A percentile compares a stretch with the other conserved stretches of the same genome.
Evolutionary conservation across 2,329 filamentous ascomycete genomes (phyloP).

Genomic region (Penicillium sp.): DNA sequence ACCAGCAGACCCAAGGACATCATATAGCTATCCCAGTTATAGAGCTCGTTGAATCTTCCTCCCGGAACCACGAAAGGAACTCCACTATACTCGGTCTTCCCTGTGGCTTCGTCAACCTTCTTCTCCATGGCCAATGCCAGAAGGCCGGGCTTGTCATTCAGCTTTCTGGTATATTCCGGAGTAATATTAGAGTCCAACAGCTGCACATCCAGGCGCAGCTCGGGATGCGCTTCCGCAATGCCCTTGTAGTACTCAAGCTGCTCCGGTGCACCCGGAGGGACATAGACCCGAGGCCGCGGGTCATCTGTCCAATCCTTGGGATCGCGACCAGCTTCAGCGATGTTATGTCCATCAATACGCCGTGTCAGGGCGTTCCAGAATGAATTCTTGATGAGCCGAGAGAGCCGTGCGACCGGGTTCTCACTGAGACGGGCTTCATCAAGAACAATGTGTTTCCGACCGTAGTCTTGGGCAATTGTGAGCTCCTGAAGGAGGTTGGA

Average conservation of each 20-base stretch:
- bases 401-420: conserved; percentile 82
- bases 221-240: conserved; percentile 67
- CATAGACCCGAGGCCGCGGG: conserved; percentile 81
- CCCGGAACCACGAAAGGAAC: conserved; percentile 95
- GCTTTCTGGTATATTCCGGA: conserved; percentile 66
- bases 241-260: conserved; percentile 82
- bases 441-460: conserved; percentile 78
- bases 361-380: conserved; percentile 91
- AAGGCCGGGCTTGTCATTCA: conserved; percentile 81
- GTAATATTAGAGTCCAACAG: conserved; percentile 65
- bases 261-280: conserved; percentile 73
- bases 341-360: conserved; percentile 69
- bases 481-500: conserved; percentile 94
- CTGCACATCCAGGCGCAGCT: conserved; percentile 79
- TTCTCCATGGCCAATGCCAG: conserved; percentile 84
- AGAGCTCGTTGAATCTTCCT: conserved; percentile 94
- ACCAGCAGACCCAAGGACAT: conserved; percentile 80
- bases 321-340: conserved; percentile 76
- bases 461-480: conserved; percentile 81
- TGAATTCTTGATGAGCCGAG: conserved; percentile 73
- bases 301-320: conserved; percentile 93
- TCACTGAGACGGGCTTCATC: conserved; percentile 88
- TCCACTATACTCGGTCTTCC: conserved; percentile 63
- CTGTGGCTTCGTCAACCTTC: conserved; percentile 56
- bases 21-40: conserved; percentile 99